Evolutionary conservation across 768 basidiomycete genomes (phyloP), one percentile per base, ranked within the genome.

Genomic region (Mycena venus): DNA sequence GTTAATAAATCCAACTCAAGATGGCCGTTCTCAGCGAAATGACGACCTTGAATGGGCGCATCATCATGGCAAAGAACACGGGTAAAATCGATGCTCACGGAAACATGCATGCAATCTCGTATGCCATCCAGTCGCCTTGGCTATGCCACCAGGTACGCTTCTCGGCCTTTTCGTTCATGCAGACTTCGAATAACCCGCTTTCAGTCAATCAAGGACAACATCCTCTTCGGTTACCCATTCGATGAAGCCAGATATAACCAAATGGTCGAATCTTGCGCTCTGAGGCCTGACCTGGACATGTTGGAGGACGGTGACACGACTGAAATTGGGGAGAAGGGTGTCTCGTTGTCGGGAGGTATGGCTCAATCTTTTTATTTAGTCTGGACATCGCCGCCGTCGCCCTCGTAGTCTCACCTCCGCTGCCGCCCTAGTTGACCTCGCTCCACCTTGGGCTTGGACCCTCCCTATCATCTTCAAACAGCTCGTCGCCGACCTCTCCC

Each of bases 301-400:
- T 82, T 99, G 2, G 95, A 97, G 68, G 93, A 97, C 77, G 98
- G 98, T 0, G 96, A 95, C 78, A 84, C 83, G 61, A 96, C 95
- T 0, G 94, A 96, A 82, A 95, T 97, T 75, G 96, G 96, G 21
- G 92, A 91, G 15, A 87, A 91, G 88, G 90, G 59, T 34, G 75
- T 73, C 2, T 65, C 55, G 0, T 27, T 76, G 19, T 72, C 70
- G 21, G 91, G 91, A 51, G 91, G 91, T n/a, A n/a, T n/a, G n/a
- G n/a, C n/a, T n/a, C n/a, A n/a, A n/a, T n/a, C n/a, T n/a, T n/a
- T n/a, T n/a, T n/a, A n/a, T n/a, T n/a, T n/a, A n/a, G n/a, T n/a
- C n/a, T n/a, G n/a, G n/a, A n/a, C n/a, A n/a, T n/a, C n/a, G n/a
- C n/a, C n/a, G n/a, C n/a, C n/a, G n/a, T n/a, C n/a, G n/a, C n/a